Base-by-base conservation (phyloP, 2,329 filamentous ascomycete genomes). In the Leptographium wingfieldii region DNA sequence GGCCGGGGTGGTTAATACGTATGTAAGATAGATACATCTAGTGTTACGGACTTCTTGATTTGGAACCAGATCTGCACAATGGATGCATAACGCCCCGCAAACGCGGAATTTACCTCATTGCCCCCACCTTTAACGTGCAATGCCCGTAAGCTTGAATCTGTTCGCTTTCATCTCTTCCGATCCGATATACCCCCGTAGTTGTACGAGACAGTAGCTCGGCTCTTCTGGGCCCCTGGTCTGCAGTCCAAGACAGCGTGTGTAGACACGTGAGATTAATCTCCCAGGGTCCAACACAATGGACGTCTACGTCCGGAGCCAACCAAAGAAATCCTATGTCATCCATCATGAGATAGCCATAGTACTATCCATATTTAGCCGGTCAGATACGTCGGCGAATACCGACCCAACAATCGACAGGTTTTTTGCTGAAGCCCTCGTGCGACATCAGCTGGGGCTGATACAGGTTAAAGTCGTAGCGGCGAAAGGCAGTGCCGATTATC, bases 351-450 rank as follows among this genome's bases (percentile, higher is more conserved):
- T 19, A 27, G 12, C 19, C 38, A 14, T 40, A 14, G 14, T 40
- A 2, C 16, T 40, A 16, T 29, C 11, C 27, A 31, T 19, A 33
- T 5, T 3, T 14, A 19, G 12, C 5, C 14, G 7, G 14, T 56
- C 38, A 56, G 19, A 5, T 2, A 43, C 62, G 60, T 1, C 58
- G 55, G 12, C 33, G 38, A n/a, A 63, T 62, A 12, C 62, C 62
- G 5, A 63, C 46, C 58, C 58, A 63, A 19, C 62, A 63, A 1
- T 62, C 60, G 5, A 52, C 56, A 2, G 62, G 62, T 51, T 63
- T 63, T 54, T 63, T 63, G 40, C 58, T 60, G 46, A 63, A 63
- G 19, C 62, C 62, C 54, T 63, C 62, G 31, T 60, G 58, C 25
- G 62, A 63, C 33, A 40, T 12, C 11, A 61, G 31, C 40, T 51